Evolutionary conservation across 306 rosid species (phyloP).

Genomic region (Gastrolobium villosum): DNA sequence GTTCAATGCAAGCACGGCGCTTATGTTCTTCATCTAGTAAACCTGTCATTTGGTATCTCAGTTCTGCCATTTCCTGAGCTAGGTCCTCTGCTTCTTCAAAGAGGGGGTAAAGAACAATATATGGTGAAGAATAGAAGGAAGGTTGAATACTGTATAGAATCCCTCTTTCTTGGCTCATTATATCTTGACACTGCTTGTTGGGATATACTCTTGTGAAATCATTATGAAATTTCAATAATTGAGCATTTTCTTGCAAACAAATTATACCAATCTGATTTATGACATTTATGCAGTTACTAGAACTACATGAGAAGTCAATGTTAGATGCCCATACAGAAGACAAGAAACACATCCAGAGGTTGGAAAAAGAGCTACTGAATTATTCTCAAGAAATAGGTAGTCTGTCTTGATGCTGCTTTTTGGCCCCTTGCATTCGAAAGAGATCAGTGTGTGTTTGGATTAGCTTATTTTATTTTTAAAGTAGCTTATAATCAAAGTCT

Average conservation of each 20-base stretch:
- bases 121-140: not conserved
- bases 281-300: constrained; percentile 66
- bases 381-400: constrained; percentile 94
- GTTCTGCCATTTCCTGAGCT: constrained; percentile 98
- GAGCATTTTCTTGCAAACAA: not conserved
- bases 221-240: not conserved
- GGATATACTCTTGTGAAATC: not conserved
- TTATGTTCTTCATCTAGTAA: constrained; percentile 90
- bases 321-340: constrained; percentile 65
- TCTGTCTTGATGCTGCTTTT: not conserved
- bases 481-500: too few species aligned
- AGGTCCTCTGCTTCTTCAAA: constrained; percentile 97
- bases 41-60: constrained; percentile 80
- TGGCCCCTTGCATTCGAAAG: too few species aligned
- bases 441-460: too few species aligned
- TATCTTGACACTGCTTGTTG: not conserved
- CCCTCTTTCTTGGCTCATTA: not conserved
- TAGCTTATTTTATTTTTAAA: too few species aligned
- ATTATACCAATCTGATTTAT: constrained; percentile 44
- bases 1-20: constrained; percentile 93
- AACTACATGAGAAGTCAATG: constrained; percentile 63
- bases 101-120: not conserved
- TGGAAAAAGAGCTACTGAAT: constrained; percentile 80
- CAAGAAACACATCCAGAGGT: constrained; percentile 65
- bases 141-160: not conserved